Conservation (phyloP, 805 yeast genomes). For the Candida incommunis region DNA sequence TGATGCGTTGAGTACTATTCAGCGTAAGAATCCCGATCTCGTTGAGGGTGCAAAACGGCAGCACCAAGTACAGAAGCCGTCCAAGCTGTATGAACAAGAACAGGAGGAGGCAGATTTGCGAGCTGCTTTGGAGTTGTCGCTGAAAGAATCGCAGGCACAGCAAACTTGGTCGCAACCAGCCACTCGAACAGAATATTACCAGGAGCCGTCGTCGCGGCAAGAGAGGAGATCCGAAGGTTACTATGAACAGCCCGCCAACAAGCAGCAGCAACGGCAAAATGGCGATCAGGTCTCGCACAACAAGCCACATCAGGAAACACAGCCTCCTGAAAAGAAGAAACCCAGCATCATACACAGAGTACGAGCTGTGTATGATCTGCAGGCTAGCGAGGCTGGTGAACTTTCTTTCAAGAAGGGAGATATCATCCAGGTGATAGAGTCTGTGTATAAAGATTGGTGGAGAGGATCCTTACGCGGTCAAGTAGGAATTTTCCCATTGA, state of each 20-base stretch:
- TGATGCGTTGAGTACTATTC: slow-evolving; percentile 41
- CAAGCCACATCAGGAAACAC: slow-evolving; percentile 8
- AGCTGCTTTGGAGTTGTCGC: slow-evolving; percentile 31
- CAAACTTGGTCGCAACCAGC: slow-evolving; percentile 4
- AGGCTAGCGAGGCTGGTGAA: slow-evolving; percentile 72
- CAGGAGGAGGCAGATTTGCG: slow-evolving; percentile 72
- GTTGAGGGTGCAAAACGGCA: slow-evolving; percentile 28
- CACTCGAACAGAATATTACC: neutral
- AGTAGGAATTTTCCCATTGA: slow-evolving; percentile 81
- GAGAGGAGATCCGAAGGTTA: neutral
- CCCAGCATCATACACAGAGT: slow-evolving; percentile 42
- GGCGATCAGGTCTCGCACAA: neutral
- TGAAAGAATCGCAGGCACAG: slow-evolving; percentile 8
- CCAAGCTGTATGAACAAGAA: slow-evolving; percentile 31
- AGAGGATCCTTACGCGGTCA: slow-evolving; percentile 72
- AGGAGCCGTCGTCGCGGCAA: neutral
- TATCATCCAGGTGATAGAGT: slow-evolving; percentile 71
- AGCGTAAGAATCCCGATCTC: slow-evolving; percentile 26
- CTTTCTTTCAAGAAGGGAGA: slow-evolving; percentile 80
- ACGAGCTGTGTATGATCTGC: slow-evolving; percentile 70
- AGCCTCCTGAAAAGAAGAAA: slow-evolving; percentile 4
- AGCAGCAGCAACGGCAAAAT: neutral
- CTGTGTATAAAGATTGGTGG: slow-evolving; percentile 92
- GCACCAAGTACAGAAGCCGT: slow-evolving; percentile 45
- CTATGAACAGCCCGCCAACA: neutral